These are phyloP conservation scores for Naganishia onofrii DNA, from an alignment of 768 basidiomycete genomes.

Conservation along the genomic window DNA sequence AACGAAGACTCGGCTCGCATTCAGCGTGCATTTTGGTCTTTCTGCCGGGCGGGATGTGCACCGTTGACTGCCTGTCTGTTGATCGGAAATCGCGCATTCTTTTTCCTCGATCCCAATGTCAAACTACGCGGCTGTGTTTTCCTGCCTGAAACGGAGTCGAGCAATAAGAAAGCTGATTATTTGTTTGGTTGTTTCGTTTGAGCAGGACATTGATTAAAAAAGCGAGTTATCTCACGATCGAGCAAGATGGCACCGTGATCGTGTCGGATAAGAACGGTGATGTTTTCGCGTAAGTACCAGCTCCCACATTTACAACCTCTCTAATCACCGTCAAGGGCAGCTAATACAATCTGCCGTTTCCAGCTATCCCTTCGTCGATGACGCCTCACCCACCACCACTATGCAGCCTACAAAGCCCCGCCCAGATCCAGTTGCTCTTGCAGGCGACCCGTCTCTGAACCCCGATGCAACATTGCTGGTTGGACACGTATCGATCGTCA, in stretches of 20 bases:
- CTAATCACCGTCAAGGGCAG: too few species aligned
- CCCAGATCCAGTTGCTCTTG: constrained; percentile 37
- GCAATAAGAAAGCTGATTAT: too few species aligned
- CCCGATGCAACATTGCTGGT: constrained; percentile 47
- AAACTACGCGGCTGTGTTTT: too few species aligned
- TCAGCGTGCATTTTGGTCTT: too few species aligned
- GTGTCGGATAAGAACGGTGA: constrained; percentile 95
- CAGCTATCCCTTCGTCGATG: constrained; percentile 60
- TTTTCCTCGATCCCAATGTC: too few species aligned
- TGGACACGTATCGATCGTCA: constrained; percentile 86
- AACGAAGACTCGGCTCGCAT: too few species aligned
- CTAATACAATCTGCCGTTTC: too few species aligned
- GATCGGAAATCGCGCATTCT: too few species aligned
- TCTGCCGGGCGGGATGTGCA: too few species aligned
- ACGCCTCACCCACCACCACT: constrained; percentile 52
- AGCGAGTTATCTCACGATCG: constrained; percentile 68
- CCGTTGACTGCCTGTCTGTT: too few species aligned
- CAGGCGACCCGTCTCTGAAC: constrained; percentile 48
- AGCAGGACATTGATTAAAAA: constrained; percentile 85
- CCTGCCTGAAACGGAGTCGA: too few species aligned
- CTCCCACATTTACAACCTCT: not conserved
- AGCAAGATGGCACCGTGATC: constrained; percentile 65
- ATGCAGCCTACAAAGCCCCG: constrained; percentile 37
- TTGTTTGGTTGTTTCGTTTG: too few species aligned
- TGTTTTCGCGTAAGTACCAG: constrained; percentile 66